Conservation (phyloP, 2,329 filamentous ascomycete species). For the Claviceps africana region DNA sequence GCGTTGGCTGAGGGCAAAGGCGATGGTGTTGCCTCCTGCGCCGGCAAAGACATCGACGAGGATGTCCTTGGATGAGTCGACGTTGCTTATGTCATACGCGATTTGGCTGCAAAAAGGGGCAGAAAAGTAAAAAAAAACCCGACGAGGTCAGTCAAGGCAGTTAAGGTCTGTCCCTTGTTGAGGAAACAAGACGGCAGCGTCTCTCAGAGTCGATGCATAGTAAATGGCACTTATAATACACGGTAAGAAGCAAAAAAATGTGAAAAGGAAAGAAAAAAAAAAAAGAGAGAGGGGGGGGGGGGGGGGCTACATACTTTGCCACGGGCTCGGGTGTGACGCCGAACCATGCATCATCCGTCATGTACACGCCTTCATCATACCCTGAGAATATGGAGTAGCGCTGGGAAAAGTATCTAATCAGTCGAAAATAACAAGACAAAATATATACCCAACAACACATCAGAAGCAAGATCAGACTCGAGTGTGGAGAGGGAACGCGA, state of each 20-base stretch:
- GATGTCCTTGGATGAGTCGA: conserved; percentile 41
- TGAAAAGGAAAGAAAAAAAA: not conserved
- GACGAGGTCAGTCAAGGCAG: not conserved
- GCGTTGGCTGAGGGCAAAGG: conserved; percentile 68
- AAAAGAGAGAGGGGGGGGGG: too few relatives aligned
- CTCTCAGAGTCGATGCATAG: too few relatives aligned
- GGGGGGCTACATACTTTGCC: conserved; percentile 47
- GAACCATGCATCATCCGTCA: conserved; percentile 94
- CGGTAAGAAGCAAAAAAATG: not conserved
- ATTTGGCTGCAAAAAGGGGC: conserved; percentile 48
- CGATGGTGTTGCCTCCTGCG: conserved; percentile 85
- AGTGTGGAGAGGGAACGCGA: too few relatives aligned
- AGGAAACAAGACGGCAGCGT: too few relatives aligned
- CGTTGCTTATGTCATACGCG: conserved; percentile 52
- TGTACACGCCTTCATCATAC: conserved; percentile 76
- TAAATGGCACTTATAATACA: too few relatives aligned
- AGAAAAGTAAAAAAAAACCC: not conserved
- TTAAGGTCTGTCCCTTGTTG: not conserved
- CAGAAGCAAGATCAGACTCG: not conserved
- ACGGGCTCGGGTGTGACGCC: conserved; percentile 90
- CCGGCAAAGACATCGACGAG: conserved; percentile 85
- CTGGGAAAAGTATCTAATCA: conserved; percentile 71
- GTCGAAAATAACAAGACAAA: not conserved
- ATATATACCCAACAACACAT: not conserved
- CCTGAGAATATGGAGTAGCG: conserved; percentile 74